Conservation (phyloP, 768 basidiomycete genomes). For the Cyclocybe cylindracea region DNA sequence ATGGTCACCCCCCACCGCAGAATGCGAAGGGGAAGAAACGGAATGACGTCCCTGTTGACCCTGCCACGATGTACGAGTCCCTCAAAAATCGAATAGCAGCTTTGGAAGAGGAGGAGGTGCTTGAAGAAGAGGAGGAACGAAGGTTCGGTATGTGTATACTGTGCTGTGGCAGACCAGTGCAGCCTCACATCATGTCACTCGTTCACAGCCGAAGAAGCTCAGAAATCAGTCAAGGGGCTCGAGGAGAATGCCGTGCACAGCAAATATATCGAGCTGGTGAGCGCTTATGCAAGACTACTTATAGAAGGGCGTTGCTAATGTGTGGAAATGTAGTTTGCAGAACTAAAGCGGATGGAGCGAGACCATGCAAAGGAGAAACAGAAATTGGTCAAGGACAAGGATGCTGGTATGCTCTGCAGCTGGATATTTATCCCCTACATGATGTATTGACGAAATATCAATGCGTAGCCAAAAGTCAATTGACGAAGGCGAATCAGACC, state of each 20-base stretch:
- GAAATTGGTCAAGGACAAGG: conserved; percentile 88
- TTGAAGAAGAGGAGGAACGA: conserved; percentile 86
- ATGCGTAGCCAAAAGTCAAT: conserved; percentile 72
- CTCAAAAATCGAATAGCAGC: conserved; percentile 88
- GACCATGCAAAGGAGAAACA: conserved; percentile 93
- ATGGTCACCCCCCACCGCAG: conserved; percentile 38
- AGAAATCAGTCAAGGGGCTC: conserved; percentile 81
- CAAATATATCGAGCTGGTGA: conserved; percentile 88
- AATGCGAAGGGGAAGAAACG: conserved; percentile 71
- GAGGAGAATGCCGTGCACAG: conserved; percentile 81
- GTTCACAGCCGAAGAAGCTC: conserved; percentile 78
- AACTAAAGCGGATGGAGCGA: conserved; percentile 82
- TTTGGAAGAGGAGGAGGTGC: conserved; percentile 83
- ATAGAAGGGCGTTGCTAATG: conserved; percentile 10
- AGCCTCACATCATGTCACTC: conserved; percentile 15
- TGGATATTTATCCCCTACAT: conserved; percentile 2
- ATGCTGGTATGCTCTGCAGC: conserved; percentile 60
- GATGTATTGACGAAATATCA: conserved; percentile 7
- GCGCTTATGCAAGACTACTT: conserved; percentile 22
- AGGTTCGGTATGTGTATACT: conserved; percentile 59
- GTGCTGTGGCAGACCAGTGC: conserved; percentile 13
- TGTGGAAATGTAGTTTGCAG: conserved; percentile 66
- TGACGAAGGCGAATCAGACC: conserved; percentile 86
- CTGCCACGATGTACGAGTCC: conserved; percentile 84
- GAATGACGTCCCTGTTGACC: conserved; percentile 72